Percentiles rank a stretch among this genome's conserved stretches.
phyloP scores from a whole-genome alignment of 148 eudicot genomes.

The Mesembryanthemum crystallinum region DNA sequence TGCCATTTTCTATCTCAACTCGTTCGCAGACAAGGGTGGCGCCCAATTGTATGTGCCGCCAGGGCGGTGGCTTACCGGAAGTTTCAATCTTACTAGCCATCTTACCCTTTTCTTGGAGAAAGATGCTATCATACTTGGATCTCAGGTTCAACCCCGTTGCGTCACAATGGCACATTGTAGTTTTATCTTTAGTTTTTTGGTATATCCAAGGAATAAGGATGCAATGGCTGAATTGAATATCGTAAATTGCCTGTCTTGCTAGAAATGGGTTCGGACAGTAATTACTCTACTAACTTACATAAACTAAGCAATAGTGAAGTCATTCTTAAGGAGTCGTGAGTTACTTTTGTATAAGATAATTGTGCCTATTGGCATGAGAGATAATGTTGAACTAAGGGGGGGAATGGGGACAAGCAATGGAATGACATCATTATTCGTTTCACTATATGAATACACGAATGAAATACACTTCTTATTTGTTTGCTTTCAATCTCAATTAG shows the following conservation, averaged over 20 bases:
- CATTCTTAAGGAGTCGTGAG: background rate
- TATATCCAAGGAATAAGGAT: no score
- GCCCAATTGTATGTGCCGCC: slow-evolving; percentile 59
- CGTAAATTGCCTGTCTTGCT: background rate
- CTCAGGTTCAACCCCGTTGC: slow-evolving; percentile 45
- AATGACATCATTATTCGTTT: background rate
- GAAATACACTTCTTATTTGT: background rate
- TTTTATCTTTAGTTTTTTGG: background rate
- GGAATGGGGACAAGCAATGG: background rate
- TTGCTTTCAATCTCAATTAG: background rate
- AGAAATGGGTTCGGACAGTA: background rate
- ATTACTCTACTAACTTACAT: background rate
- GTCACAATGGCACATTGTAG: background rate
- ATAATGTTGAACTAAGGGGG: background rate
- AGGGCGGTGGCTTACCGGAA: slow-evolving; percentile 58
- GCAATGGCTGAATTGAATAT: background rate
- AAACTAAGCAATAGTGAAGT: background rate
- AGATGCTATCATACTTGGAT: slow-evolving; percentile 51
- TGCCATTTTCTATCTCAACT: slow-evolving; percentile 58
- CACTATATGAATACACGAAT: background rate
- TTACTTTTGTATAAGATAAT: background rate
- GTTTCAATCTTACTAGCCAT: slow-evolving; percentile 62
- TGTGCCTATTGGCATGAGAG: background rate
- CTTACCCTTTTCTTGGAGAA: slow-evolving; percentile 64
- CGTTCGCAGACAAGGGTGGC: slow-evolving; percentile 64